Base-by-base conservation (phyloP, 2,329 filamentous ascomycete genomes). In the Aureobasidium lini region DNA sequence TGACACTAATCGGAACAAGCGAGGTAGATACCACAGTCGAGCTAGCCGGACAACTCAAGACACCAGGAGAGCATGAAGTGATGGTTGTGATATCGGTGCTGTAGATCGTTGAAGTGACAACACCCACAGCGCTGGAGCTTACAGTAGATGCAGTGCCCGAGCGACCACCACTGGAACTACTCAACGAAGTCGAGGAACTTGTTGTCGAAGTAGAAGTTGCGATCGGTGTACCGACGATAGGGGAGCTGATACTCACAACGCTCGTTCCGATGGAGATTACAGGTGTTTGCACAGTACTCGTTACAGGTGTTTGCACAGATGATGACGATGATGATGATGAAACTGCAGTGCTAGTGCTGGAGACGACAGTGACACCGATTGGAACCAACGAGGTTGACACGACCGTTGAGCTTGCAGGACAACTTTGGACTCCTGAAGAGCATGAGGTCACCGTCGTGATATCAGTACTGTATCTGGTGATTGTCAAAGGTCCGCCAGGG, bases 11-110 rank as follows among this genome's bases (percentile, higher is more conserved):
- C 7, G 54, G 54, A 6, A 58, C 54, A 15, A 58, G 44, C 23
- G 44, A 48, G 28, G 54, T 58, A 16, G 54, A 58, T 10, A 58
- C 32, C 1, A 58, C 23, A 1, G 54, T 58, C 8, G 54, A 58
- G 44, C 44, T 49, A 2, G 54, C 54, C 1, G 72, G 72, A 49
- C 54, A 48, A 11, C 44, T 49, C 9, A 42, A 36, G 4, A 58
- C 54, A 16, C 44, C 58, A 9, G 59, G 36, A 16, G 57, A 44
- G 47, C 62, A 63, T 5, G 53, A 57, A 31, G 60, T 63, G 23
- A 63, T 43, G 32, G 62, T 63, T 7, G 59, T 54, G 5, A 61
- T 32, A 18, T 37, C 42, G 13, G 62, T 63, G 60, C 49, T 57
- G 52, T 59, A 63, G 52, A 60, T 47, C 16, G 62, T 63, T 1